Evolutionary conservation across 371 early-diverging fungal genomes (phyloP).

Genomic region (Mortierella sp.): DNA sequence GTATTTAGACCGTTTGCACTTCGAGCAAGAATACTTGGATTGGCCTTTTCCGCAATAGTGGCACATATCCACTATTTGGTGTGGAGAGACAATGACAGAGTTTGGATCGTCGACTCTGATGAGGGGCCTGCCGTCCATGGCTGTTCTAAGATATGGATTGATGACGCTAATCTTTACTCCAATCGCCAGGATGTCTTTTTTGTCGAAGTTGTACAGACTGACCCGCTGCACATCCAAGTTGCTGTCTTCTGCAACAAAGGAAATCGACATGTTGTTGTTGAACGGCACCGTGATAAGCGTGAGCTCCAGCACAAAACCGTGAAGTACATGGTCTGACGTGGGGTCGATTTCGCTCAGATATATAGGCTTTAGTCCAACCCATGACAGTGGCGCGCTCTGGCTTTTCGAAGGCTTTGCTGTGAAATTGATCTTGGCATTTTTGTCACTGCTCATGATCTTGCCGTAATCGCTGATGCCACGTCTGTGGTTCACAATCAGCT

Average conservation of each 20-base stretch:
- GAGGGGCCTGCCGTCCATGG: conserved; percentile 39
- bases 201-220: conserved; percentile 48
- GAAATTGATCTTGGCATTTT: conserved; percentile 21
- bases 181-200: conserved; percentile 28
- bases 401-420: conserved; percentile 42
- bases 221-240: conserved; percentile 42
- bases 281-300: conserved; percentile 39
- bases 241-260: conserved; percentile 41
- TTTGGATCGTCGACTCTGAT: conserved; percentile 47
- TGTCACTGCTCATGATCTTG: conserved; percentile 29
- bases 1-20: conserved; percentile 33
- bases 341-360: conserved; percentile 39
- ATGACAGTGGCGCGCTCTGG: conserved; percentile 42
- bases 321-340: conserved; percentile 35
- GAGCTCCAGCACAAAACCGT: conserved; percentile 40
- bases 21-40: conserved; percentile 38
- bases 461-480: conserved; percentile 26
- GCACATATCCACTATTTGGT: conserved; percentile 43
- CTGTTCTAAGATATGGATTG: conserved; percentile 39
- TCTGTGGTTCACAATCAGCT: conserved; percentile 41
- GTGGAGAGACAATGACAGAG: conserved; percentile 42
- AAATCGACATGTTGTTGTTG: conserved; percentile 43
- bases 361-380: conserved; percentile 37
- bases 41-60: conserved; percentile 40
- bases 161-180: conserved; percentile 37